Evolutionary conservation across 441 rosid genomes (phyloP).

Genomic region (Geranium incanum): DNA sequence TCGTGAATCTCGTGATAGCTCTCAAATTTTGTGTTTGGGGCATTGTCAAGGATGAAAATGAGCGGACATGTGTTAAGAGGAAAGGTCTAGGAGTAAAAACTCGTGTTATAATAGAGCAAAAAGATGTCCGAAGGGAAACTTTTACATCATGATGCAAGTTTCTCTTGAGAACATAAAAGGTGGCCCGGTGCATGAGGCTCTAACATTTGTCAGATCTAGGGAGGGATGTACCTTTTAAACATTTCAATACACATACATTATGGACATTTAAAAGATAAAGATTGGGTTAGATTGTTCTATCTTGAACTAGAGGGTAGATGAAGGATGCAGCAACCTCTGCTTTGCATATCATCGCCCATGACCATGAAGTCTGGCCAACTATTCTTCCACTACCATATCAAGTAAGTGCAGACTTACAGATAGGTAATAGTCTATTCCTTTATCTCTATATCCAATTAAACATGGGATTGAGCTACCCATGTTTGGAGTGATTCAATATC

Average conservation of each 20-base stretch:
- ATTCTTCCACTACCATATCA: background rate
- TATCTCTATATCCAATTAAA: background rate
- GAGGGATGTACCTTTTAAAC: background rate
- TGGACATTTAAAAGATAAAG: background rate
- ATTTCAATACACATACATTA: background rate
- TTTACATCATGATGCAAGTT: background rate
- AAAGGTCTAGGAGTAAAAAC: background rate
- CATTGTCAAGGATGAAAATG: background rate
- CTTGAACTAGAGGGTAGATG: background rate
- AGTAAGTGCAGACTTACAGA: background rate
- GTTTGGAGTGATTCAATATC: background rate
- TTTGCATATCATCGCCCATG: slow-evolving; percentile 2
- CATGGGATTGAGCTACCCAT: background rate
- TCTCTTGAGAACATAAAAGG: background rate
- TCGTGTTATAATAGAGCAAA: background rate
- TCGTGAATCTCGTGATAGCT: background rate
- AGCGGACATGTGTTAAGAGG: background rate
- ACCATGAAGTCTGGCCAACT: background rate
- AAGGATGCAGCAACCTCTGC: background rate
- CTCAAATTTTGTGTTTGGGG: background rate
- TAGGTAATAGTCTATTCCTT: background rate
- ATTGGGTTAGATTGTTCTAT: background rate
- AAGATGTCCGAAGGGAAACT: background rate
- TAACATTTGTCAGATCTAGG: background rate
- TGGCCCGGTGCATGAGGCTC: background rate